Conservation (phyloP, 192 early-diverging fungal genomes). For the Gonapodya sp. region DNA sequence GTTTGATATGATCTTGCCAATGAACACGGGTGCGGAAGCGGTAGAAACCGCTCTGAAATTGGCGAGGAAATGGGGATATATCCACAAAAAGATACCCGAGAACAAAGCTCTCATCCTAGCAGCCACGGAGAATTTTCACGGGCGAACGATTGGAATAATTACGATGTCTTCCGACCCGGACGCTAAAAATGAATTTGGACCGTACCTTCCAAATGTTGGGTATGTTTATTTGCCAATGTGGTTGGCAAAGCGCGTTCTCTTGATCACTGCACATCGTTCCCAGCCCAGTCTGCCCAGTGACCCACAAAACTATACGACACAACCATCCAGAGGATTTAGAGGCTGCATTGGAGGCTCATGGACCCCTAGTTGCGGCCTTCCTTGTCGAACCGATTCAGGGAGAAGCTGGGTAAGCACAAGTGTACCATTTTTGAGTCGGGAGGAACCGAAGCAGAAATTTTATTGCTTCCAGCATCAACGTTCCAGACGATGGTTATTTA, state of each 20-base stretch:
- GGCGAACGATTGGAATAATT: slow-evolving; percentile 84
- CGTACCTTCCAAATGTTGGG: slow-evolving; percentile 81
- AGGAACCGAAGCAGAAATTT: background rate
- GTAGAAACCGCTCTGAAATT: slow-evolving; percentile 99
- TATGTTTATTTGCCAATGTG: too few species aligned
- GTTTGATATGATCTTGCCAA: slow-evolving; percentile 95
- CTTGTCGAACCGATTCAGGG: slow-evolving; percentile 99
- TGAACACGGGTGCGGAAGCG: slow-evolving; percentile 98
- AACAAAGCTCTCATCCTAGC: slow-evolving; percentile 76
- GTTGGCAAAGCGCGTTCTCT: background rate
- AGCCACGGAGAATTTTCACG: slow-evolving; percentile 89
- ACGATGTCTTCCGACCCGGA: slow-evolving; percentile 92
- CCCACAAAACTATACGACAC: slow-evolving; percentile 64
- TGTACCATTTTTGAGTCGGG: background rate
- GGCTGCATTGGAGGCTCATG: slow-evolving; percentile 70
- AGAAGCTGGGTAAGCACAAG: slow-evolving; percentile 67
- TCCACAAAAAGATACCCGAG: slow-evolving; percentile 69
- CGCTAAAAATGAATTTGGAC: slow-evolving; percentile 78
- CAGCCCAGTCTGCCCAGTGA: slow-evolving; percentile 57
- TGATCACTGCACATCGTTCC: background rate
- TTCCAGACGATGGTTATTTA: slow-evolving; percentile 90
- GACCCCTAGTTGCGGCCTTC: slow-evolving; percentile 80
- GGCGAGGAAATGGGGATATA: slow-evolving; percentile 92
- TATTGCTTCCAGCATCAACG: slow-evolving; percentile 56
- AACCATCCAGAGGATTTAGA: slow-evolving; percentile 83